These are phyloP conservation scores for Crithidia bombi DNA, from an alignment of 208 protist species.

Conservation along the genomic window DNA sequence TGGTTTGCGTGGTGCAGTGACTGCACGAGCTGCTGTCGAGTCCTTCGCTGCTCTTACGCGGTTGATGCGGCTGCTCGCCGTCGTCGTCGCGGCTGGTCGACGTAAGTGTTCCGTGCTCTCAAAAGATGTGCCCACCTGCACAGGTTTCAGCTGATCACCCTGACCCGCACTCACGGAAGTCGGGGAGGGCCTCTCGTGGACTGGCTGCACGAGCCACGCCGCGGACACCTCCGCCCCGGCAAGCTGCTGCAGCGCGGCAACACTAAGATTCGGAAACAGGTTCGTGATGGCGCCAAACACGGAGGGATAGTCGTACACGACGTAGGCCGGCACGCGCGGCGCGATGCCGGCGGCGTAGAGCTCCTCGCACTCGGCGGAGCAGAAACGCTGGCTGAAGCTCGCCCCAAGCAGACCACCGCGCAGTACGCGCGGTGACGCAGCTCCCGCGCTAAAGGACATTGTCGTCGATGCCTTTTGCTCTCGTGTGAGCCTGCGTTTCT, in stretches of 20 bases:
- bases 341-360: slow-evolving; percentile 39
- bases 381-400: slow-evolving; percentile 65
- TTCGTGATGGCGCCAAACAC: slow-evolving; percentile 50
- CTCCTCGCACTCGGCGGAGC: slow-evolving; percentile 58
- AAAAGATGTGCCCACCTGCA: slow-evolving; percentile 28
- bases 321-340: slow-evolving; percentile 26
- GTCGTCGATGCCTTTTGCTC: slow-evolving; percentile 9
- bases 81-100: background rate
- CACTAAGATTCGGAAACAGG: slow-evolving; percentile 69
- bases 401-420: slow-evolving; percentile 33
- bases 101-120: slow-evolving; percentile 13
- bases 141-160: slow-evolving; percentile 1
- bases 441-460: background rate
- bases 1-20: background rate
- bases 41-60: no score
- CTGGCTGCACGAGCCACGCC: slow-evolving; percentile 14
- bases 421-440: slow-evolving; percentile 3
- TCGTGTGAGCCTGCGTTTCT: slow-evolving; percentile 13
- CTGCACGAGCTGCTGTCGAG: no score
- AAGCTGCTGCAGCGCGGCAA: slow-evolving; percentile 52
- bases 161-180: background rate
- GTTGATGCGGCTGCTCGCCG: background rate
- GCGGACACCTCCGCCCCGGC: slow-evolving; percentile 49
- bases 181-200: slow-evolving; percentile 4
- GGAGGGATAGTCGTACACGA: slow-evolving; percentile 43